These are phyloP conservation scores for Lyophyllum shimeji DNA, from an alignment of 768 basidiomycete genomes.

Conservation along the genomic window DNA sequence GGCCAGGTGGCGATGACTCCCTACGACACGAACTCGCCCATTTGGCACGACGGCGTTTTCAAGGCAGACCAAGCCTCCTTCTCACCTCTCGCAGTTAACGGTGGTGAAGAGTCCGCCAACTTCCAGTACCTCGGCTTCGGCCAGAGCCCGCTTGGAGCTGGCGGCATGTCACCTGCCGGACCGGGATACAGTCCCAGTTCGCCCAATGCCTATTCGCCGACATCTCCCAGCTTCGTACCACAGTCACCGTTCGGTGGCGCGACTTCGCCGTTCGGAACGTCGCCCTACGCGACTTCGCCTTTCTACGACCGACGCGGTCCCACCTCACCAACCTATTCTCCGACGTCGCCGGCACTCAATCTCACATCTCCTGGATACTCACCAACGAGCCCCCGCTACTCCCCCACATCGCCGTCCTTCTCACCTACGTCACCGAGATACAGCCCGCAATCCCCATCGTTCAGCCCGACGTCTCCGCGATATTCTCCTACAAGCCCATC, in stretches of 20 bases:
- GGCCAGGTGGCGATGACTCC: constrained; percentile 95
- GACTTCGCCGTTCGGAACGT: constrained; percentile 79
- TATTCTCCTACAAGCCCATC: constrained; percentile 90
- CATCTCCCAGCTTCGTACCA: constrained; percentile 82
- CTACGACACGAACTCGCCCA: constrained; percentile 89
- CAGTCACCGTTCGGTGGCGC: constrained; percentile 83
- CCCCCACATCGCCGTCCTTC: constrained; percentile 81
- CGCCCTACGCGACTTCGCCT: constrained; percentile 82
- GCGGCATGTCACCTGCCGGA: constrained; percentile 86
- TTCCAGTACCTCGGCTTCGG: constrained; percentile 76
- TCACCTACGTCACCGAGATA: constrained; percentile 84
- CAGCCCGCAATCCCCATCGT: constrained; percentile 88
- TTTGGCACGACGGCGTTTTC: constrained; percentile 75
- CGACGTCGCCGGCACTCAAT: constrained; percentile 82
- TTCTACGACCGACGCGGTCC: constrained; percentile 65
- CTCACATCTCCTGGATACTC: constrained; percentile 84
- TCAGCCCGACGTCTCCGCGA: constrained; percentile 86
- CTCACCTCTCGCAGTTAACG: constrained; percentile 90
- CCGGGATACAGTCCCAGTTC: constrained; percentile 91
- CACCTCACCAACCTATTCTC: constrained; percentile 86
- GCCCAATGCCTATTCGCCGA: constrained; percentile 85
- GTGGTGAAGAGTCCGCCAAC: constrained; percentile 77
- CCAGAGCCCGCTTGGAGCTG: constrained; percentile 83
- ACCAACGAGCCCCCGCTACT: constrained; percentile 84
- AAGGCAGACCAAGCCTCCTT: constrained; percentile 88